phyloP scores from a whole-genome alignment of 2,329 filamentous ascomycete genomes.

The Pseudonectria foliicola region DNA sequence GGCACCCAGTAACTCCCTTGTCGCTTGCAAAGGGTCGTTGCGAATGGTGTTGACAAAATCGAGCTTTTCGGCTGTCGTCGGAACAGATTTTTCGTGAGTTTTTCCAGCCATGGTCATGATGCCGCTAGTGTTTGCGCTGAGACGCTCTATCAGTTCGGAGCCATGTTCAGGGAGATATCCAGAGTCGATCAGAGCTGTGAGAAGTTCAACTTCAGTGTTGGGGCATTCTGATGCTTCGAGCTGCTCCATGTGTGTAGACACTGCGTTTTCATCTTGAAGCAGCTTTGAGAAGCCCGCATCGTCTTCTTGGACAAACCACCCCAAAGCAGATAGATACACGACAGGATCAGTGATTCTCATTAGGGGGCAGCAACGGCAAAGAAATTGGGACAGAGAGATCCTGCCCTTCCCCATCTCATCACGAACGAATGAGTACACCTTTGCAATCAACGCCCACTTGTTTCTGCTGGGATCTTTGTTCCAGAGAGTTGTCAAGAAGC shows the following conservation, averaged over 20 bases:
- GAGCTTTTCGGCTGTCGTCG: conserved; percentile 12
- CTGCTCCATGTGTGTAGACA: conserved; percentile 1
- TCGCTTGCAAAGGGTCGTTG: conserved; percentile 12
- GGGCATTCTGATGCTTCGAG: conserved; percentile 10
- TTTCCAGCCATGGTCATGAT: conserved; percentile 19
- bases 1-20: conserved; percentile 14
- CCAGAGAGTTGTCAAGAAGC: conserved; percentile 42
- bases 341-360: conserved; percentile 39
- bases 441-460: conserved; percentile 46
- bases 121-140: conserved; percentile 16
- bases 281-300: conserved; percentile 14
- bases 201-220: conserved; percentile 23
- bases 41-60: conserved; percentile 14
- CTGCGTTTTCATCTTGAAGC: conserved; percentile 8
- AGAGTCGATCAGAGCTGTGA: conserved; percentile 14
- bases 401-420: conserved; percentile 40
- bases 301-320: conserved; percentile 35
- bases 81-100: conserved; percentile 1
- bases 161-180: conserved; percentile 21
- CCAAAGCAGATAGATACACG: conserved; percentile 38
- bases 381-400: conserved; percentile 40
- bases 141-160: conserved; percentile 12
- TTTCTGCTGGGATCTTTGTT: conserved; percentile 40
- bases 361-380: conserved; percentile 35
- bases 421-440: conserved; percentile 47